A percentile compares a stretch with the other conserved stretches of the same genome.
These are phyloP conservation scores for Chlamydomonas sp. DNA, from an alignment of 139 green algal species.

Conservation along the genomic window DNA sequence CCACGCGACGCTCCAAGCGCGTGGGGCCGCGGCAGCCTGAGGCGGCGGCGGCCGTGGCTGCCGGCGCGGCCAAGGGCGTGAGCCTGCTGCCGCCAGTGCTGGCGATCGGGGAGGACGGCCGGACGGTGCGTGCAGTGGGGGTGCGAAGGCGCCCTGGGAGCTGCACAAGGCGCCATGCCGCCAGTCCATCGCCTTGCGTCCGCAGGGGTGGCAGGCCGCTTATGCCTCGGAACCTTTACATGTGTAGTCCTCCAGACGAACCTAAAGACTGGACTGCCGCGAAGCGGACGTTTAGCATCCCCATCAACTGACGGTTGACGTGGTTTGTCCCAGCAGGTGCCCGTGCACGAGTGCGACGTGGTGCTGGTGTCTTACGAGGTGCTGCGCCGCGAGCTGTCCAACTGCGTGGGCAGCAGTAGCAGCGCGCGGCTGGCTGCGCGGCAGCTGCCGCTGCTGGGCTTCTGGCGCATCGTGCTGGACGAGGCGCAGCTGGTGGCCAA, in stretches of 20 bases:
- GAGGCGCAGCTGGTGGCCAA: conserved; percentile 77
- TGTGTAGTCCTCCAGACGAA: no score
- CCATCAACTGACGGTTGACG: no score
- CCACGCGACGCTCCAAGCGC: no score
- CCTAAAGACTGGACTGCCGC: no score
- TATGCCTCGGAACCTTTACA: no score
- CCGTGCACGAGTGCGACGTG: conserved; percentile 56
- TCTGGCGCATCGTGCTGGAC: conserved; percentile 74
- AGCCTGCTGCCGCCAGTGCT: conserved; percentile 4
- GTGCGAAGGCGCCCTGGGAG: no score
- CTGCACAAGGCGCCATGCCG: no score
- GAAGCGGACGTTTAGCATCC: no score
- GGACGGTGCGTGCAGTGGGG: background rate
- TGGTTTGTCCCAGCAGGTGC: background rate
- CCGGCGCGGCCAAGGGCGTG: background rate
- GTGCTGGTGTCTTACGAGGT: conserved; percentile 57
- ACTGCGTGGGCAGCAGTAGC: conserved; percentile 58
- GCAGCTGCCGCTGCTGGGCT: conserved; percentile 63
- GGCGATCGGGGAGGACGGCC: conserved; percentile 6
- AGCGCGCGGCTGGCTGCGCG: conserved; percentile 63
- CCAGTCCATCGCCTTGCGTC: no score
- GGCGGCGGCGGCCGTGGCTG: no score
- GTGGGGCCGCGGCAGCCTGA: no score
- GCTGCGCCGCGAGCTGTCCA: conserved; percentile 37
- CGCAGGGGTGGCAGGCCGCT: no score